Evolutionary conservation across 1,284 basidiomycete species (phyloP).

Genomic region (Omphalotus olearius): DNA sequence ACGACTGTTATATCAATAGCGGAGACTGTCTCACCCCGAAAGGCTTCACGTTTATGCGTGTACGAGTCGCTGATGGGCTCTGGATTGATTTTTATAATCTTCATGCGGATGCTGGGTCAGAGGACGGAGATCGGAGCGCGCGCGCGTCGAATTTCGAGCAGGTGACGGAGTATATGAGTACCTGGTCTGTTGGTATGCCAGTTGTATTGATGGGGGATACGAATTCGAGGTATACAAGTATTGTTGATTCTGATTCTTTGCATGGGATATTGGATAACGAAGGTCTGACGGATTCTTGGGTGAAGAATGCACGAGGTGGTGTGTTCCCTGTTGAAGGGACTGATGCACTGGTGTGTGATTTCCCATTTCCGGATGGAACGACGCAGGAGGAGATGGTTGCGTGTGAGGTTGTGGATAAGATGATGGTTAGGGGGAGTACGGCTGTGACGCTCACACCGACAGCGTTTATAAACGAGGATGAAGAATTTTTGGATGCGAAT

Average conservation of each 20-base stretch:
- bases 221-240: constrained; percentile 31
- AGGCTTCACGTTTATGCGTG: constrained; percentile 33
- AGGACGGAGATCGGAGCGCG: constrained; percentile 27
- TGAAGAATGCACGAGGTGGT: constrained; percentile 21
- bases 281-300: constrained; percentile 23
- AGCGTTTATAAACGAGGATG: constrained; percentile 28
- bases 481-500: constrained; percentile 26
- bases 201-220: constrained; percentile 35
- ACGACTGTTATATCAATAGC: constrained; percentile 27
- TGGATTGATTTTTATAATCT: constrained; percentile 35
- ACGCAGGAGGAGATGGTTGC: constrained; percentile 23
- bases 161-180: constrained; percentile 24
- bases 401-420: constrained; percentile 37
- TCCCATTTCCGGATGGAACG: constrained; percentile 28
- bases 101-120: constrained; percentile 33
- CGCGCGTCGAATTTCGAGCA: constrained; percentile 31
- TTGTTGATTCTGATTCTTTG: constrained; percentile 19
- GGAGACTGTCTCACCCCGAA: constrained; percentile 36
- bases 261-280: constrained; percentile 13
- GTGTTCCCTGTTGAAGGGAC: constrained; percentile 21
- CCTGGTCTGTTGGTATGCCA: constrained; percentile 29
- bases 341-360: constrained; percentile 25
- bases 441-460: constrained; percentile 22
- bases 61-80: constrained; percentile 26
- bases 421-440: constrained; percentile 25